Evolutionary conservation across 208 protist genomes (phyloP), one percentile per base, ranked within the genome.

Genomic region (Phytomonas sp.): DNA sequence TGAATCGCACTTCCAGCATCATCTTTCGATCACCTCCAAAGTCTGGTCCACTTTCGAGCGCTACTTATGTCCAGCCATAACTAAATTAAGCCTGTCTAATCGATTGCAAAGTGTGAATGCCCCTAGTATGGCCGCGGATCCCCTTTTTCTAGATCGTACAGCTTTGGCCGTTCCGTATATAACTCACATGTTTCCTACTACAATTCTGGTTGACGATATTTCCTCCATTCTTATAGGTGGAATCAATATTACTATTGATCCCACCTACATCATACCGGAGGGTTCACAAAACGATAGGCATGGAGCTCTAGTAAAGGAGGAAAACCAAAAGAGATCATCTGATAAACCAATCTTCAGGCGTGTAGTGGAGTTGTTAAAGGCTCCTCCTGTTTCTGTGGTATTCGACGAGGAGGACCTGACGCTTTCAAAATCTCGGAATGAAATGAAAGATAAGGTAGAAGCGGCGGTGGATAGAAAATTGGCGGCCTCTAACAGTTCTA

Each of bases 21-120:
- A 91, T 66, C 77, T 81, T 28, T 77, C 85, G 29, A 75, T 96
- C 62, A 88, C 86, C 26, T 84, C 87, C 33, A 96, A 96, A 74
- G 67, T 92, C 9, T 96, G 91, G 88, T 75, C 73, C 63, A 71
- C 85, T 37, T 92, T 93, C 62, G 83, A 92, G 63, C 71, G 85
- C 34, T 77, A 83, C 69, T 76, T 89, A 30, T 87, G 82, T 62
- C 71, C 67, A 31, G 76, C 75, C 28, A 76, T 66, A 15, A 4
- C 3, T 2, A 51, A 51, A 51, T 51, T 51, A 17, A 17, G 40
- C 20, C 13, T 51, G 13, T 51, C 40, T 51, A 3, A 51, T 51
- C 40, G 40, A 17, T 51, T 20, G 40, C 4, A 51, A 51, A 51
- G 13, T 17, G 40, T 17, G 9, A 51, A 23, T 51, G 40, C 40